phyloP scores from a whole-genome alignment of 169 alveolate species.

The Plasmodium reichenowi region DNA sequence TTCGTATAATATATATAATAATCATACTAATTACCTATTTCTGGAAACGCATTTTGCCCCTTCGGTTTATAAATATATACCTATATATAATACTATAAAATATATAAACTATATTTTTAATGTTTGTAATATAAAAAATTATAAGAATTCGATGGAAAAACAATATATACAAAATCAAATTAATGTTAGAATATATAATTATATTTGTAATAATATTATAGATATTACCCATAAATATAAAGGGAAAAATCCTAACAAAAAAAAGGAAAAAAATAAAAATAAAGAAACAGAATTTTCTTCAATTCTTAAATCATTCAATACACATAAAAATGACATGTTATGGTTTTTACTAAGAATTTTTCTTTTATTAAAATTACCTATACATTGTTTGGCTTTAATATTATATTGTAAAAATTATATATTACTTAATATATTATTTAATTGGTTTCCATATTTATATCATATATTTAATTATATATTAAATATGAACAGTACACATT shows the following conservation, averaged over 20 bases:
- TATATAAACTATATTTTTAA: conserved; percentile 46
- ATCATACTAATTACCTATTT: conserved; percentile 48
- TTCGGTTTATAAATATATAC: conserved; percentile 70
- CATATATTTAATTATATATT: conserved; percentile 67
- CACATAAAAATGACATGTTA: conserved; percentile 60
- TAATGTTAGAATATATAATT: conserved; percentile 66
- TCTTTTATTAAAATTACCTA: conserved; percentile 55
- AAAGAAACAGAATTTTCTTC: conserved; percentile 29
- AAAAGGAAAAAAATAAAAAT: background rate
- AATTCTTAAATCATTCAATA: conserved; percentile 23
- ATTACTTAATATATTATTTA: conserved; percentile 45
- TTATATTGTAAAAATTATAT: conserved; percentile 75
- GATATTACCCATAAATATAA: conserved; percentile 11
- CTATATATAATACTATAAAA: conserved; percentile 66
- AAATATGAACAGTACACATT: conserved; percentile 68
- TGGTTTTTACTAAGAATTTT: conserved; percentile 76
- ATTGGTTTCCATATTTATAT: conserved; percentile 52
- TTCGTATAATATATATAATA: conserved; percentile 64
- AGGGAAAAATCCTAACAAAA: conserved; percentile 1
- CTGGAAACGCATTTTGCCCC: conserved; percentile 73
- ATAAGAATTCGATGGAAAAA: background rate
- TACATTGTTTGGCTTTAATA: conserved; percentile 71
- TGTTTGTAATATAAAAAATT: conserved; percentile 55
- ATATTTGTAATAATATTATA: conserved; percentile 49
- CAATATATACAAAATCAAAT: conserved; percentile 35